Evolutionary conservation across 805 yeast genomes (phyloP).

Genomic region (Debaryomyces maramus): DNA sequence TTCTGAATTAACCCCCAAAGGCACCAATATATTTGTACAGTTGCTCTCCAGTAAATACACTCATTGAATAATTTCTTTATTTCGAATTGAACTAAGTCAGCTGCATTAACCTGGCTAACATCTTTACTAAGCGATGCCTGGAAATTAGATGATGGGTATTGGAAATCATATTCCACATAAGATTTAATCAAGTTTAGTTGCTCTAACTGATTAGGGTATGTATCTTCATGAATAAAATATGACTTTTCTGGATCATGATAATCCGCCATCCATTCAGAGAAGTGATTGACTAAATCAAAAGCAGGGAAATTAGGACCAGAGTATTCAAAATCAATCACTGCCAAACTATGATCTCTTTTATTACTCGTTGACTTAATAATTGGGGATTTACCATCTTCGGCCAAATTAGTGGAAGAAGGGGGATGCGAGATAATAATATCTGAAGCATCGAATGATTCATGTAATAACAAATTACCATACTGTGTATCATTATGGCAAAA

Average conservation of each 20-base stretch:
- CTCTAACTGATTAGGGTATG: conserved; percentile 69
- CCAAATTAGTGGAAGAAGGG: conserved; percentile 5
- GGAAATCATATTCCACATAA: conserved; percentile 66
- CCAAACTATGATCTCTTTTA: conserved; percentile 53
- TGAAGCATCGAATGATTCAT: conserved; percentile 52
- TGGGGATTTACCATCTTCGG: conserved; percentile 4
- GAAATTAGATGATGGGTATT: conserved; percentile 34
- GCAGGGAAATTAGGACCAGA: conserved; percentile 90
- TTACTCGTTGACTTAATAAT: conserved; percentile 28
- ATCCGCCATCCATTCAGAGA: conserved; percentile 96
- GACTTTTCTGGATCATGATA: conserved; percentile 61
- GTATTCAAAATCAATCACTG: conserved; percentile 95
- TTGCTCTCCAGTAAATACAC: conserved; percentile 74
- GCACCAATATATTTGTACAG: conserved; percentile 79
- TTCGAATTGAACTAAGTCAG: conserved; percentile 38
- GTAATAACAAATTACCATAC: conserved; percentile 84
- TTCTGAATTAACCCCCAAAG: conserved; percentile 91
- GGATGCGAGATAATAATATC: conserved; percentile 27
- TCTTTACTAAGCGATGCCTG: conserved; percentile 16
- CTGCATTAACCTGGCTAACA: conserved; percentile 14
- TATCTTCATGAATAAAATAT: conserved; percentile 52
- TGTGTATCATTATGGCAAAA: conserved; percentile 98
- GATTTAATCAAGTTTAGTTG: conserved; percentile 70
- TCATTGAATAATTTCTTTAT: conserved; percentile 61
- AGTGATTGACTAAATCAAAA: conserved; percentile 88